phyloP scores from a whole-genome alignment of 441 rosid species.

The Macaranga tanarius region DNA sequence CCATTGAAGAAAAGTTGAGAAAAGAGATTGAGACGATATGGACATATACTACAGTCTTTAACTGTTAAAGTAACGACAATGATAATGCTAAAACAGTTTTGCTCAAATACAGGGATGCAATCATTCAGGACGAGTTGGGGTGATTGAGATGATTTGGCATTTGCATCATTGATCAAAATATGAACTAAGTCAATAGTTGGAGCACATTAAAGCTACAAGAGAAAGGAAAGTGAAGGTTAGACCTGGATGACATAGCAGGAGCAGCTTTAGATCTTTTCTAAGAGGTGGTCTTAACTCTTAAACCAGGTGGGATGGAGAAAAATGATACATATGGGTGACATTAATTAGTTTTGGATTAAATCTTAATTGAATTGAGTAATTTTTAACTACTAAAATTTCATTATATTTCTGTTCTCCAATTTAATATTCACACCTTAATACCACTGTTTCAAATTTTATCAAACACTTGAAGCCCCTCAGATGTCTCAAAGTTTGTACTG shows the following conservation, averaged over 20 bases:
- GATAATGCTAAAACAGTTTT: too few species aligned
- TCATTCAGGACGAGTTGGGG: too few species aligned
- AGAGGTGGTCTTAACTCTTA: background rate
- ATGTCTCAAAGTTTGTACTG: background rate
- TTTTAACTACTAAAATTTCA: background rate
- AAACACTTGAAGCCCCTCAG: too few species aligned
- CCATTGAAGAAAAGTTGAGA: background rate
- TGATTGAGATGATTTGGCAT: too few species aligned
- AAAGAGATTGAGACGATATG: too few species aligned
- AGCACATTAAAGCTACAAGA: background rate
- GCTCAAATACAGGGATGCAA: too few species aligned
- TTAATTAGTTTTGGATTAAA: background rate
- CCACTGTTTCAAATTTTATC: background rate
- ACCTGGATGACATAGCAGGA: background rate
- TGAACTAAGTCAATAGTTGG: background rate
- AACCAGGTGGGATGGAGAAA: background rate
- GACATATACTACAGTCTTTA: too few species aligned
- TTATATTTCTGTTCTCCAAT: background rate
- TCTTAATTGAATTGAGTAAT: too few species aligned
- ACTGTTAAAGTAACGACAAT: too few species aligned
- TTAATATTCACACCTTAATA: background rate
- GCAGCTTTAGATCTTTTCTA: background rate
- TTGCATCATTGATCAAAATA: too few species aligned
- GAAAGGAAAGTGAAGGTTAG: background rate
- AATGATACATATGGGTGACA: background rate